A percentile compares a stretch with the other conserved stretches of the same genome.
phyloP scores from a whole-genome alignment of 441 rosid genomes.

The Adansonia grandidieri region DNA sequence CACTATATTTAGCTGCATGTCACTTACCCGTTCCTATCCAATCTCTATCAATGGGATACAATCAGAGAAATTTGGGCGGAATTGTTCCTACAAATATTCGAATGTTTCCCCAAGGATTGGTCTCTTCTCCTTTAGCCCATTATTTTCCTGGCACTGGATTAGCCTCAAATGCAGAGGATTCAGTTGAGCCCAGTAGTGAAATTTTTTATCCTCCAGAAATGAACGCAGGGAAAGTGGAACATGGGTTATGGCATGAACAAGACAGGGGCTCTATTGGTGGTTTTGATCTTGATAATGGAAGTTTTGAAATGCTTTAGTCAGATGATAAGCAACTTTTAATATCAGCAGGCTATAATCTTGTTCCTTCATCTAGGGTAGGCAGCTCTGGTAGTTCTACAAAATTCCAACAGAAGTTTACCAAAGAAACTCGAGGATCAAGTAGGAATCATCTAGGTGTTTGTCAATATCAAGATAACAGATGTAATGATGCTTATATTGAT shows the following conservation, averaged over 20 bases:
- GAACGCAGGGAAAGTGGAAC: slow-evolving; percentile 55
- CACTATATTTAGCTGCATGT: slow-evolving; percentile 64
- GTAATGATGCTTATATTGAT: slow-evolving; percentile 56
- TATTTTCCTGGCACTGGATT: slow-evolving; percentile 62
- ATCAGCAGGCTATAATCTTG: slow-evolving; percentile 38
- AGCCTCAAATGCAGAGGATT: slow-evolving; percentile 57
- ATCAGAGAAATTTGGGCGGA: slow-evolving; percentile 68
- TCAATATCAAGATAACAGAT: slow-evolving; percentile 57
- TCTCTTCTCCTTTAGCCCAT: slow-evolving; percentile 57
- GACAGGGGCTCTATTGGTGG: slow-evolving; percentile 54
- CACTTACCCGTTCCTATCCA: slow-evolving; percentile 66
- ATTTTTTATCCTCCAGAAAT: slow-evolving; percentile 50
- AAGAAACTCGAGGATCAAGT: slow-evolving; percentile 39
- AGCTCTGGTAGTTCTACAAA: slow-evolving; percentile 49
- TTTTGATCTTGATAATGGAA: slow-evolving; percentile 65
- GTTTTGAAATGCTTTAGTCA: slow-evolving; percentile 49
- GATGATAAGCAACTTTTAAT: slow-evolving; percentile 65
- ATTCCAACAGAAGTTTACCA: slow-evolving; percentile 46
- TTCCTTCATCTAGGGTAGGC: slow-evolving; percentile 37
- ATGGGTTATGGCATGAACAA: slow-evolving; percentile 66
- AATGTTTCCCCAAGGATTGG: slow-evolving; percentile 65
- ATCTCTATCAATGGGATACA: slow-evolving; percentile 67
- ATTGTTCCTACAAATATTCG: slow-evolving; percentile 65
- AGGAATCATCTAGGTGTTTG: slow-evolving; percentile 42
- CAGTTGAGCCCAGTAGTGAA: slow-evolving; percentile 46